These are phyloP conservation scores for Syncephalastrum contaminatum DNA, from an alignment of 371 early-diverging fungal species.

Conservation along the genomic window DNA sequence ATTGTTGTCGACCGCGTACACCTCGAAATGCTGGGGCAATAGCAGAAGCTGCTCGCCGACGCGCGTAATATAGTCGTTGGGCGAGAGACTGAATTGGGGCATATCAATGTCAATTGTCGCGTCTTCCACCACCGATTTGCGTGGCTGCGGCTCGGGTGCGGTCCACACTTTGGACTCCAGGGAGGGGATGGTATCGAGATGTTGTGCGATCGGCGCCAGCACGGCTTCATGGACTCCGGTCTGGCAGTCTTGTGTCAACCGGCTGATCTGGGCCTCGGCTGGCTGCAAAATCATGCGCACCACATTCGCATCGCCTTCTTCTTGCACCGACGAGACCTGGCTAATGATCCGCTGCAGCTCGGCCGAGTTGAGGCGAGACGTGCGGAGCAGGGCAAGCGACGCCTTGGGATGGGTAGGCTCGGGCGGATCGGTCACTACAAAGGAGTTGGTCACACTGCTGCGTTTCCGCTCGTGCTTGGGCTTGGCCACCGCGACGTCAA, in stretches of 20 bases:
- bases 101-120: constrained; percentile 31
- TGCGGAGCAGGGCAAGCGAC: constrained; percentile 45
- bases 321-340: constrained; percentile 16
- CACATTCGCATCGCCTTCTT: constrained; percentile 13
- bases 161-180: constrained; percentile 35
- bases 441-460: constrained; percentile 9
- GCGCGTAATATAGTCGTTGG: constrained; percentile 64
- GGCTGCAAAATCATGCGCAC: constrained; percentile 6
- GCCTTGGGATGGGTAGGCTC: constrained; percentile 31
- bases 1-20: constrained; percentile 54
- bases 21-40: constrained; percentile 71
- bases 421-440: constrained; percentile 1
- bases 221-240: constrained; percentile 60
- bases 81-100: constrained; percentile 61
- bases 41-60: constrained; percentile 68
- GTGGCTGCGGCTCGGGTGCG: constrained; percentile 19
- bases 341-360: constrained; percentile 19
- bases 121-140: constrained; percentile 15
- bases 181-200: constrained; percentile 41
- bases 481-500: constrained; percentile 7
- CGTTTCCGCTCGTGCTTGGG: constrained; percentile 20
- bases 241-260: constrained; percentile 52
- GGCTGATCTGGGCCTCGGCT: constrained; percentile 7
- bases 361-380: constrained; percentile 56
- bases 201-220: constrained; percentile 47